Evolutionary conservation across 2,329 filamentous ascomycete species (phyloP).

Genomic region (Colletotrichum lindemuthianum): DNA sequence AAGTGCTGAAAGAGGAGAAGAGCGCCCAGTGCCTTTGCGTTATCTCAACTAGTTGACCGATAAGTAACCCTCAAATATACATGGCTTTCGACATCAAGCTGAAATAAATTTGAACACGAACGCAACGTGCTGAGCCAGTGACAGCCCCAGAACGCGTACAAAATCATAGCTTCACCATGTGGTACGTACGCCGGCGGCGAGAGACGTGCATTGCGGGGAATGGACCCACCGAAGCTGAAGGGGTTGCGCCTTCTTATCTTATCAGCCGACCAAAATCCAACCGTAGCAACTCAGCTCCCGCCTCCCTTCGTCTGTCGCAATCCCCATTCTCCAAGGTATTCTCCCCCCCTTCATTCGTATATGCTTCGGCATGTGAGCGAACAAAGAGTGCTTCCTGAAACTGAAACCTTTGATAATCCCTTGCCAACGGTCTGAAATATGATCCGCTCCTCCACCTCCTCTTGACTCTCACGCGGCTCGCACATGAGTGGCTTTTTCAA

Average conservation of each 20-base stretch:
- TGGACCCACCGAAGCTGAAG: too few species aligned
- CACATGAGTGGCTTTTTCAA: slow-evolving; percentile 24
- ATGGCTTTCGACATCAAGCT: too few species aligned
- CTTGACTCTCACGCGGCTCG: slow-evolving; percentile 33
- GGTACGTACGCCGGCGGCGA: slow-evolving; percentile 8
- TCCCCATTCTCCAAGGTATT: slow-evolving; percentile 11
- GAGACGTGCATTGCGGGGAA: slow-evolving; percentile 26
- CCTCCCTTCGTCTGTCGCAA: slow-evolving; percentile 27
- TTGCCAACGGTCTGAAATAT: slow-evolving; percentile 11
- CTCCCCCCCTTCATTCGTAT: slow-evolving; percentile 5
- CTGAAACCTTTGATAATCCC: slow-evolving; percentile 2
- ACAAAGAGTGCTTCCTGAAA: slow-evolving; percentile 20
- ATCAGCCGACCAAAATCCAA: slow-evolving; percentile 17
- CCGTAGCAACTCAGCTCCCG: slow-evolving; percentile 5
- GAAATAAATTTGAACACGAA: too few species aligned
- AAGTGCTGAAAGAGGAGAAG: too few species aligned
- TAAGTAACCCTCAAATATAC: too few species aligned
- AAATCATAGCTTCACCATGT: not conserved
- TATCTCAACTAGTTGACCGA: too few species aligned
- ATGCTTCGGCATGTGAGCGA: slow-evolving; percentile 30
- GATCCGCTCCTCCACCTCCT: not conserved
- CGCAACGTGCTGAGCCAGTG: not conserved
- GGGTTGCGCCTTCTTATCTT: slow-evolving; percentile 23
- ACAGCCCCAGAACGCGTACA: slow-evolving; percentile 8
- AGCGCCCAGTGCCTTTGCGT: too few species aligned